Evolutionary conservation across 768 basidiomycete genomes (phyloP), one percentile per base, ranked within the genome.

Genomic region (Porpolomopsis calyptriformis): DNA sequence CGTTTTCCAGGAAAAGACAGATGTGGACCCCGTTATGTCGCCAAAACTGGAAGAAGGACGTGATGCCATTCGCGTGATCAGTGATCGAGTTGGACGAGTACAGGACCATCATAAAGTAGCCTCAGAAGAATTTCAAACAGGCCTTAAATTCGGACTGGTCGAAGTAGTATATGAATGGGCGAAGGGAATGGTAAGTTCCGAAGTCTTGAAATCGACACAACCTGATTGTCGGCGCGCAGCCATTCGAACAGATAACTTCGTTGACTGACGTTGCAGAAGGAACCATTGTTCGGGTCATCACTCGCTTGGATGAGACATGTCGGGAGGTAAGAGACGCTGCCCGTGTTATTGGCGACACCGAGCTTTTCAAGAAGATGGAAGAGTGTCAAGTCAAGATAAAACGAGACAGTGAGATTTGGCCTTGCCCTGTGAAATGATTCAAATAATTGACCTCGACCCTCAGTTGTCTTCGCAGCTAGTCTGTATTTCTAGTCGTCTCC

Each of bases 111-210:
- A 87, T 61, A 83, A 82, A 57, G 88, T 97, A 0, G 70, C 79
- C 41, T 77, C 75, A 23, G 86, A 85, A 54, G 87, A 80, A 48
- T 88, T 85, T 59, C 78, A 81, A 44, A 74, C 77, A 39, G 78
- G 70, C 48, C 77, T 93, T 54, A 97, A 96, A 61, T 85, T 85
- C 50, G 96, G 96, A 5, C 68, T 99, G 19, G 78, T 89, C 7
- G 94, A 99, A 59, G 96, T 94, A 1, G 96, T 97, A 5, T 97
- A 98, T 58, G 96, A 98, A 63, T 99, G 96, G 96, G 93, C 96
- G 0, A 90, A 85, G 61, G 96, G 96, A 45, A 97, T 94, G 93
- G 94, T 94, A 55, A 54, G 79, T 51, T 42, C n/a, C 9, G 16
- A 10, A 14, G 34, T 40, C 27, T 29, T 3, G 20, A 12, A 23